These are phyloP conservation scores for Cucurbita argyrosperma DNA, from an alignment of 306 rosid species.

Conservation along the genomic window DNA sequence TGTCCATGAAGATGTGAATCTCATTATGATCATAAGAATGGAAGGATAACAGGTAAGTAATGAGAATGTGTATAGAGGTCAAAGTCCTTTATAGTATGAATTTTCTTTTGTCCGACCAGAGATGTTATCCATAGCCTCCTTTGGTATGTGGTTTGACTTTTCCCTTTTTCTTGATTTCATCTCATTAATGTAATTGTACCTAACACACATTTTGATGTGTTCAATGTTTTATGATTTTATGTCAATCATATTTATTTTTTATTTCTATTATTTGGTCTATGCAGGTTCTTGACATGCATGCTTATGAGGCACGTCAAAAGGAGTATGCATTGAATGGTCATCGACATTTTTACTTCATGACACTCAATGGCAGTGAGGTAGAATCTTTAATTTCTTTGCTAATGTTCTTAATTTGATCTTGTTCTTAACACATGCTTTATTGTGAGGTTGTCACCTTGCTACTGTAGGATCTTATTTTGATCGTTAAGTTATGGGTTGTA, in stretches of 20 bases:
- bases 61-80: not conserved
- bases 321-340: constrained; percentile 89
- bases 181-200: not conserved
- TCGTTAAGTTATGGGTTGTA: not conserved
- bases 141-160: not conserved
- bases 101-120: not conserved
- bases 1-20: not conserved
- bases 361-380: constrained; percentile 92
- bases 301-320: constrained; percentile 85
- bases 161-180: not conserved
- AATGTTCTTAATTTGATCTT: not conserved
- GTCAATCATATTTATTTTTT: not conserved
- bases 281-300: constrained; percentile 81
- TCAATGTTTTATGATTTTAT: not conserved
- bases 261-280: constrained; percentile 15
- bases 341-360: constrained; percentile 99
- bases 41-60: not conserved
- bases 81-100: not conserved
- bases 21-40: not conserved
- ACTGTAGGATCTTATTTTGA: not conserved
- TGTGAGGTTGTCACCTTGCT: not conserved
- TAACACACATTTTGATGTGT: not conserved
- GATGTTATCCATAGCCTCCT: not conserved
- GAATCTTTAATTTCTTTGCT: constrained; percentile 3
- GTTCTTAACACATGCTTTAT: not conserved